Percentiles rank a stretch among this genome's conserved stretches.
Conservation (phyloP, 1,284 basidiomycete genomes). For the Limonomyces culmigenus region DNA sequence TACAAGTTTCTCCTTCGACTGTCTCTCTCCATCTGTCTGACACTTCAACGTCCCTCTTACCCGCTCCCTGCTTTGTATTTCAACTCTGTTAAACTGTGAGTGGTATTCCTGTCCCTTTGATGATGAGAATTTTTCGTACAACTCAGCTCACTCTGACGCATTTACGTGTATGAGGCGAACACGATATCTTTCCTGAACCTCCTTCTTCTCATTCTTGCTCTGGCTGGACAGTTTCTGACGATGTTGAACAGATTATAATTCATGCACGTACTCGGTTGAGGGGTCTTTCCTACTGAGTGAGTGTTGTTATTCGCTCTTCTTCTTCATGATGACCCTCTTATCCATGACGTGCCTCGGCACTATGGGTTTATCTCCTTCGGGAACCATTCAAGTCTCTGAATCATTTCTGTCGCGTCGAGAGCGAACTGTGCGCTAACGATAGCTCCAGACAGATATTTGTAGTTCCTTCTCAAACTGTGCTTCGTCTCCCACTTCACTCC, state of each 20-base stretch:
- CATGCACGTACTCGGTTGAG: no score
- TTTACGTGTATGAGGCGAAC: conserved; percentile 34
- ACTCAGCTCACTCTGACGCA: conserved; percentile 52
- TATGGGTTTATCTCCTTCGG: conserved; percentile 41
- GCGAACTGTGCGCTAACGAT: no score
- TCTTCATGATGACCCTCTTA: conserved; percentile 3
- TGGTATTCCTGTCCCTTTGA: no score
- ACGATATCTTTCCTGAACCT: conserved; percentile 11
- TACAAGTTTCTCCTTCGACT: not conserved
- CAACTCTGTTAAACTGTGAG: no score
- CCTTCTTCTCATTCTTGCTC: not conserved
- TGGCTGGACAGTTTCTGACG: no score
- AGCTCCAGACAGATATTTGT: no score
- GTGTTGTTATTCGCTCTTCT: not conserved
- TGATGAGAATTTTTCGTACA: conserved; percentile 32
- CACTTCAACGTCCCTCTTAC: conserved; percentile 2
- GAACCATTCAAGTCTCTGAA: conserved; percentile 70
- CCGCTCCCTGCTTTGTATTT: conserved; percentile 1
- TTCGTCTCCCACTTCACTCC: no score
- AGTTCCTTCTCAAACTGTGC: no score
- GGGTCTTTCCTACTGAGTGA: no score
- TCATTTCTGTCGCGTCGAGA: conserved; percentile 3
- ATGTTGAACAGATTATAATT: no score
- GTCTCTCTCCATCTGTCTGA: conserved; percentile 3
- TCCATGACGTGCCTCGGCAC: conserved; percentile 37